Conservation (phyloP, 371 early-diverging fungal genomes). For the Mucor saturninus region DNA sequence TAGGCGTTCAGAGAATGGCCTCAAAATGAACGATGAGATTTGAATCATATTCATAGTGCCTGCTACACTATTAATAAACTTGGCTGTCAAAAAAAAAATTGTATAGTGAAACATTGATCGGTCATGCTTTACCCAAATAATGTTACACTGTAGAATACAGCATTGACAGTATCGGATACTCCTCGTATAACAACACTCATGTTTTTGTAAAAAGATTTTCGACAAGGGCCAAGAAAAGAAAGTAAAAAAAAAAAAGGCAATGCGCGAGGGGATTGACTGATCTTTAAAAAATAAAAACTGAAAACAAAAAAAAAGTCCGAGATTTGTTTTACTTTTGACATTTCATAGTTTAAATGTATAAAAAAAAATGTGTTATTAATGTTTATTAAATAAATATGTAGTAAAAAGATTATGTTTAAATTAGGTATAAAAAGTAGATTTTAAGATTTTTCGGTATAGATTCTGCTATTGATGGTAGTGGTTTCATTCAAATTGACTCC, state of each 20-base stretch:
- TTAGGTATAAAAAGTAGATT: not conserved
- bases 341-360: not conserved
- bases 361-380: not conserved
- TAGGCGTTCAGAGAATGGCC: slow-evolving; percentile 59
- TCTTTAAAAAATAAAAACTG: not conserved
- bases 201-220: not conserved
- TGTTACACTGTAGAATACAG: slow-evolving; percentile 40
- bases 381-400: slow-evolving; percentile 4
- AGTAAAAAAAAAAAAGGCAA: not conserved
- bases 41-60: slow-evolving; percentile 62
- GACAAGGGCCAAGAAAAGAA: not conserved
- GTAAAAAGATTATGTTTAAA: slow-evolving; percentile 2
- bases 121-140: slow-evolving; percentile 46
- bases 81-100: not conserved
- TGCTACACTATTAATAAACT: slow-evolving; percentile 32
- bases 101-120: not conserved
- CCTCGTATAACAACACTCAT: slow-evolving; percentile 32
- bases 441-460: slow-evolving; percentile 12
- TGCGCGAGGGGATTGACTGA: not conserved
- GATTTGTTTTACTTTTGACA: slow-evolving; percentile 2
- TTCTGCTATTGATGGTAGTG: slow-evolving; percentile 1
- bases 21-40: slow-evolving; percentile 55
- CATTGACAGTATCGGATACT: slow-evolving; percentile 41
- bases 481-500: slow-evolving; percentile 18
- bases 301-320: not conserved